phyloP scores from a whole-genome alignment of 1,284 basidiomycete species.

The Moniliophthora roreri region DNA sequence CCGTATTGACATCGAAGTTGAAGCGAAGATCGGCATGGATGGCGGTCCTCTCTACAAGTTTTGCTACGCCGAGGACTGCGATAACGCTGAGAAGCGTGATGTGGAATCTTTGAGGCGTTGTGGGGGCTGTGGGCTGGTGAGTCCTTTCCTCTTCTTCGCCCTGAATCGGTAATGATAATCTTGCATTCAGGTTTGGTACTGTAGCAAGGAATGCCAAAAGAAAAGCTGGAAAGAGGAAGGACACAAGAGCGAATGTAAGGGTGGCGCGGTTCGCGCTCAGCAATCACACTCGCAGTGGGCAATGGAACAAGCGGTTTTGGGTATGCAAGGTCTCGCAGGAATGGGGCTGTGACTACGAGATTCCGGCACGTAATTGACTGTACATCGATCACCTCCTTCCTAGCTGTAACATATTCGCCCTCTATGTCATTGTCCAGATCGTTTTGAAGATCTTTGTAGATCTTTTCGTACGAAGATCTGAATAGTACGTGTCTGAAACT shows the following conservation, averaged over 20 bases:
- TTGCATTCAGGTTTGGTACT: not conserved
- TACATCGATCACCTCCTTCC: no score
- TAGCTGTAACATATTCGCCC: no score
- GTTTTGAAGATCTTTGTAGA: no score
- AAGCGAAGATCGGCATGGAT: constrained; percentile 3
- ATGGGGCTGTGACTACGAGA: no score
- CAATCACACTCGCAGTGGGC: not conserved
- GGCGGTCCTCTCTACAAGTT: constrained; percentile 5
- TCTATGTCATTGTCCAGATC: no score
- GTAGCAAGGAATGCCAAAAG: not conserved
- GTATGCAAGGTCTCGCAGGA: no score
- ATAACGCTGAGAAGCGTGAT: not conserved
- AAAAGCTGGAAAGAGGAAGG: not conserved
- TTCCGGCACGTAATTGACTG: no score
- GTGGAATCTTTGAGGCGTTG: not conserved
- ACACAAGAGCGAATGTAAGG: not conserved
- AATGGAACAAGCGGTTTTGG: no score
- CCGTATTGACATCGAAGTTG: not conserved
- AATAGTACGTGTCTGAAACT: no score
- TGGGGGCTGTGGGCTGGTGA: not conserved
- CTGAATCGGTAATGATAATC: no score
- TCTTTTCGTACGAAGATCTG: no score
- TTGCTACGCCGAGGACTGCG: constrained; percentile 5
- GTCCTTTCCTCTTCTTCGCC: no score
- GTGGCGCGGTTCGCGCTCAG: not conserved